Conservation (phyloP, 2,329 filamentous ascomycete genomes). For the Calonectria montana region DNA sequence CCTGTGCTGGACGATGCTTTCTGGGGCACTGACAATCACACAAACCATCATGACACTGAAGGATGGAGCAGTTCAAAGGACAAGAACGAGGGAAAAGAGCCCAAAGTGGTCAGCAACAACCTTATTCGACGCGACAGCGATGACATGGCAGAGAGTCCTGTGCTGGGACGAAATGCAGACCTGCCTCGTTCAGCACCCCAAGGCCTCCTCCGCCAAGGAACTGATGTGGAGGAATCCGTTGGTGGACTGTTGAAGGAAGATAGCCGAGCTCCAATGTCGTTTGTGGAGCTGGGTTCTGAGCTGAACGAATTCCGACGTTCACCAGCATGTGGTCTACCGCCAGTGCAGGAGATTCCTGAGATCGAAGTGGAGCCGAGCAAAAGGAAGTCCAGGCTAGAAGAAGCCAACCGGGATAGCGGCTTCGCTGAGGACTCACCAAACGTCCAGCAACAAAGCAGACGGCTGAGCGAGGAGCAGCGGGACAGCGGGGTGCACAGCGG, state of each 20-base stretch:
- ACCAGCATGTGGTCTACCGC: slow-evolving; percentile 58
- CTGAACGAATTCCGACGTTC: slow-evolving; percentile 55
- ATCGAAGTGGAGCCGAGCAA: slow-evolving; percentile 51
- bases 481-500: slow-evolving; percentile 70
- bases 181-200: slow-evolving; percentile 30
- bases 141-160: slow-evolving; percentile 51
- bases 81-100: slow-evolving; percentile 23
- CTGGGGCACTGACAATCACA: slow-evolving; percentile 39
- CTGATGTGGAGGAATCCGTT: slow-evolving; percentile 44
- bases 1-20: slow-evolving; percentile 37
- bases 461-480: slow-evolving; percentile 51
- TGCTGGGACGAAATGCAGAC: slow-evolving; percentile 45
- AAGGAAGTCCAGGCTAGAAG: not conserved
- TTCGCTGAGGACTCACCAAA: slow-evolving; percentile 53
- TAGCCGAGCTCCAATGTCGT: slow-evolving; percentile 35
- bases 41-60: slow-evolving; percentile 16
- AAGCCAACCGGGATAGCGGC: slow-evolving; percentile 52
- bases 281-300: slow-evolving; percentile 39
- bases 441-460: slow-evolving; percentile 50
- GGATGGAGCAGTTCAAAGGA: slow-evolving; percentile 5
- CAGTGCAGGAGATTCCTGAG: slow-evolving; percentile 64
- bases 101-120: slow-evolving; percentile 28
- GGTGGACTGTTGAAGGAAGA: slow-evolving; percentile 48
- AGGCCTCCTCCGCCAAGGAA: slow-evolving; percentile 46
- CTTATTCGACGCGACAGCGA: slow-evolving; percentile 39